Percentiles rank a stretch among this genome's conserved stretches.
Conservation (phyloP, 805 yeast species). For the Wickerhamomyces tratensis region DNA sequence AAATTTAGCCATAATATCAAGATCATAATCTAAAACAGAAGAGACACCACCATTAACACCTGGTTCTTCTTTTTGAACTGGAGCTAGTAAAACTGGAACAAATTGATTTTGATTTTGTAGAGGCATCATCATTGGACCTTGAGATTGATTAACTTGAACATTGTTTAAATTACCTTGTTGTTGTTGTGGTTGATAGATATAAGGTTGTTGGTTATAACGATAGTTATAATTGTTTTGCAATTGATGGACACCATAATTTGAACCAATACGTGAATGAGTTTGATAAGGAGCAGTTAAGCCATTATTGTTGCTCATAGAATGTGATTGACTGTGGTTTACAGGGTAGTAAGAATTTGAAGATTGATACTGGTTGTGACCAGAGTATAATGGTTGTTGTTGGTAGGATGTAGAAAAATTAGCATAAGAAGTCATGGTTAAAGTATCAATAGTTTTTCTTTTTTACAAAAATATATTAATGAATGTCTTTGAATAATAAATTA, state of each 20-base stretch:
- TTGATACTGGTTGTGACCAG: not conserved
- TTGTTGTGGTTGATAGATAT: not conserved
- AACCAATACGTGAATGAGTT: slow-evolving; percentile 1
- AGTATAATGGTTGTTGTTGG: not conserved
- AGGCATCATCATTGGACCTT: slow-evolving; percentile 1
- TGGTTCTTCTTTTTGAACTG: slow-evolving; percentile 4
- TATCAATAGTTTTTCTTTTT: too few species aligned
- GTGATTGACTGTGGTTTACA: not conserved
- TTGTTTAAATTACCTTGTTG: too few species aligned
- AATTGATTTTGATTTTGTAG: slow-evolving; percentile 3
- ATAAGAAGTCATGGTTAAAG: too few species aligned
- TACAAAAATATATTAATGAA: too few species aligned
- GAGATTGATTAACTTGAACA: not conserved
- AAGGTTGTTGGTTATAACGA: slow-evolving; percentile 6
- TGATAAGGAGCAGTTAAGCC: not conserved
- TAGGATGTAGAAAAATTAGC: too few species aligned
- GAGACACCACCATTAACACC: slow-evolving; percentile 61
- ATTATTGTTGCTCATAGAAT: not conserved
- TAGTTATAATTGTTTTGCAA: slow-evolving; percentile 2
- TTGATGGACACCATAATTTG: slow-evolving; percentile 1
- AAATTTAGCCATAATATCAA: slow-evolving; percentile 71
- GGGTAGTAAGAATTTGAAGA: not conserved
- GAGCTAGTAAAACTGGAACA: not conserved
- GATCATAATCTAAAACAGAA: slow-evolving; percentile 69
- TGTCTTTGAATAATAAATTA: not conserved